These are phyloP conservation scores for Leccinellum rugosiceps DNA, from an alignment of 768 basidiomycete species.

Conservation along the genomic window DNA sequence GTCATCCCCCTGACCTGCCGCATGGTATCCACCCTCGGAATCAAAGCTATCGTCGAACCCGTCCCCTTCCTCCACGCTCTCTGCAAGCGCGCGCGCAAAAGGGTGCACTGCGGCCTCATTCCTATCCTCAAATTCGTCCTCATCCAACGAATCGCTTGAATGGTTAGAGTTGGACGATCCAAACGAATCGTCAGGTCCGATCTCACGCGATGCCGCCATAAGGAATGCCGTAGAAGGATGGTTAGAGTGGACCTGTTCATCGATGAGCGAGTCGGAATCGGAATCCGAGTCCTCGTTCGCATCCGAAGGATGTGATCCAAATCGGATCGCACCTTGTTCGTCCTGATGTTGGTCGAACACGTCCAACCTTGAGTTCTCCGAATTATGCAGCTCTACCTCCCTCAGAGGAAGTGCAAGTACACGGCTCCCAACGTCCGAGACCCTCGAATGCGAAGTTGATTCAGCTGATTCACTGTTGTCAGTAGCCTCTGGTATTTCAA, in stretches of 20 bases:
- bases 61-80: slow-evolving; percentile 35
- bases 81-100: slow-evolving; percentile 44
- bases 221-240: slow-evolving; percentile 74
- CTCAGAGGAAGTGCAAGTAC: not conserved
- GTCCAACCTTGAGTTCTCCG: slow-evolving; percentile 22
- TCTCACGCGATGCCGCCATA: slow-evolving; percentile 46
- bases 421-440: slow-evolving; percentile 1
- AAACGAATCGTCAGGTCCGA: slow-evolving; percentile 34
- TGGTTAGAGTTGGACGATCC: slow-evolving; percentile 55
- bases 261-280: slow-evolving; percentile 58
- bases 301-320: slow-evolving; percentile 3
- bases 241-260: slow-evolving; percentile 51
- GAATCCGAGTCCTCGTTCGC: slow-evolving; percentile 29
- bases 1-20: slow-evolving; percentile 12
- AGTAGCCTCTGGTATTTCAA: slow-evolving; percentile 39
- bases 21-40: slow-evolving; percentile 38
- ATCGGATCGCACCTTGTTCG: slow-evolving; percentile 17
- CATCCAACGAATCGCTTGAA: slow-evolving; percentile 54
- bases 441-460: slow-evolving; percentile 11
- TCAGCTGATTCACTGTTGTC: slow-evolving; percentile 9
- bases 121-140: slow-evolving; percentile 36
- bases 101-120: slow-evolving; percentile 52
- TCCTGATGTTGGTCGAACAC: slow-evolving; percentile 26
- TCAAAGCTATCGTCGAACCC: slow-evolving; percentile 53
- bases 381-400: slow-evolving; percentile 18